Percentiles rank a stretch among this genome's conserved stretches.
Conservation (phyloP, 192 early-diverging fungal genomes). For the Backusella luteola region DNA sequence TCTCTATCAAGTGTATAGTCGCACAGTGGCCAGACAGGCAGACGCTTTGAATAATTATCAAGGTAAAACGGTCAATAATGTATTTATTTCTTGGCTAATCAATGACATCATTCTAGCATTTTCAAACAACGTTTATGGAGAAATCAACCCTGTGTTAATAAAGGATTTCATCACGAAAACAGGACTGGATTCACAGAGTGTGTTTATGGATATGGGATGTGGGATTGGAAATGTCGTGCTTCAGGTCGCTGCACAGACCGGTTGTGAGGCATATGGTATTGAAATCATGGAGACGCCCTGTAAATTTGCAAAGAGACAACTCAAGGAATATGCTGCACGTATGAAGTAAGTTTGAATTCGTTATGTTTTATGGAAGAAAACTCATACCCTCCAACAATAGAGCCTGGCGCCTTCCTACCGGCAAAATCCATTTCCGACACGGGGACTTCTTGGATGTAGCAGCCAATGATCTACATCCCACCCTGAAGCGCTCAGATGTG, state of each 20-base stretch:
- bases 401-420: slow-evolving; percentile 58
- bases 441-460: slow-evolving; percentile 82
- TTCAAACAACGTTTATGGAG: slow-evolving; percentile 96
- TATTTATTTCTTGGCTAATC: slow-evolving; percentile 16
- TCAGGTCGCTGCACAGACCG: slow-evolving; percentile 89
- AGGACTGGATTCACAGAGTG: slow-evolving; percentile 57
- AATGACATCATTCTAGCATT: slow-evolving; percentile 52
- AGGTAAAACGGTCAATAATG: slow-evolving; percentile 10
- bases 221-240: slow-evolving; percentile 97
- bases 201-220: slow-evolving; percentile 92
- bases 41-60: slow-evolving; percentile 76
- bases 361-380: not conserved
- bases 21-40: slow-evolving; percentile 78
- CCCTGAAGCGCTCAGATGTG: slow-evolving; percentile 83
- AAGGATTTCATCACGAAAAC: slow-evolving; percentile 79
- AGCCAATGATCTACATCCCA: slow-evolving; percentile 56
- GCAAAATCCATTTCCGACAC: slow-evolving; percentile 64
- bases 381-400: slow-evolving; percentile 17
- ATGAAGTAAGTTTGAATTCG: slow-evolving; percentile 51
- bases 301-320: slow-evolving; percentile 73
- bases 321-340: slow-evolving; percentile 81
- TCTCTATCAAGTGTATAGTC: slow-evolving; percentile 85
- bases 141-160: slow-evolving; percentile 83
- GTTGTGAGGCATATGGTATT: slow-evolving; percentile 81
- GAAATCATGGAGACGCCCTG: slow-evolving; percentile 90